Percentiles rank a stretch among this genome's conserved stretches.
Conservation (phyloP, 2,329 filamentous ascomycete genomes). For the Thielaviopsis musarum region DNA sequence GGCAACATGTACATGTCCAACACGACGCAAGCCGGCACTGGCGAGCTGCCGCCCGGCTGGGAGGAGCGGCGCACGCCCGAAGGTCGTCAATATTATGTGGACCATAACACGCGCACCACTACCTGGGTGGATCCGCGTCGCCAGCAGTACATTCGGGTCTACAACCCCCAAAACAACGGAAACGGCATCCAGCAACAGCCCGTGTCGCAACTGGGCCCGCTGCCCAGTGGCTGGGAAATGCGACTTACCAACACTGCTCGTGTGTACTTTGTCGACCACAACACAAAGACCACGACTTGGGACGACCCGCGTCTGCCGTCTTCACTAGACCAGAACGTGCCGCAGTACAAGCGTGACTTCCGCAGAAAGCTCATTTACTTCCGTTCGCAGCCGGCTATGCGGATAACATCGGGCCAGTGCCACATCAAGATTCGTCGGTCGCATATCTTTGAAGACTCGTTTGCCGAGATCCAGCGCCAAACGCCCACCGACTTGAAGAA, state of each 20-base stretch:
- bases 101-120: constrained; percentile 94
- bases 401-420: constrained; percentile 89
- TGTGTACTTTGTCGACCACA: constrained; percentile 98
- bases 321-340: constrained; percentile 92
- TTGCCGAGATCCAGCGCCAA: constrained; percentile 95
- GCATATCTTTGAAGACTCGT: constrained; percentile 97
- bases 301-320: constrained; percentile 91
- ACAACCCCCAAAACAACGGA: constrained; percentile 68
- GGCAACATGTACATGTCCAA: constrained; percentile 82
- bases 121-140: constrained; percentile 96
- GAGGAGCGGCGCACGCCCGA: constrained; percentile 93
- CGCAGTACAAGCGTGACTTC: constrained; percentile 99
- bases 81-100: constrained; percentile 89
- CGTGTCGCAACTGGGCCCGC: constrained; percentile 83
- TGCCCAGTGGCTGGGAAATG: constrained; percentile 99
- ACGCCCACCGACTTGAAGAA: constrained; percentile 95
- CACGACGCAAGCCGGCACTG: constrained; percentile 78
- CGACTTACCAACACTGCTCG: constrained; percentile 92
- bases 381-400: constrained; percentile 88
- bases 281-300: constrained; percentile 99
- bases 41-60: constrained; percentile 90
- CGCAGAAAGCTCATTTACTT: constrained; percentile 97
- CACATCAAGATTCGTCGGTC: constrained; percentile 94
- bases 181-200: constrained; percentile 92
- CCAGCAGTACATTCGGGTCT: constrained; percentile 98